These are phyloP conservation scores for Chloroidium sp. DNA, from an alignment of 163 green algal genomes.

Conservation along the genomic window DNA sequence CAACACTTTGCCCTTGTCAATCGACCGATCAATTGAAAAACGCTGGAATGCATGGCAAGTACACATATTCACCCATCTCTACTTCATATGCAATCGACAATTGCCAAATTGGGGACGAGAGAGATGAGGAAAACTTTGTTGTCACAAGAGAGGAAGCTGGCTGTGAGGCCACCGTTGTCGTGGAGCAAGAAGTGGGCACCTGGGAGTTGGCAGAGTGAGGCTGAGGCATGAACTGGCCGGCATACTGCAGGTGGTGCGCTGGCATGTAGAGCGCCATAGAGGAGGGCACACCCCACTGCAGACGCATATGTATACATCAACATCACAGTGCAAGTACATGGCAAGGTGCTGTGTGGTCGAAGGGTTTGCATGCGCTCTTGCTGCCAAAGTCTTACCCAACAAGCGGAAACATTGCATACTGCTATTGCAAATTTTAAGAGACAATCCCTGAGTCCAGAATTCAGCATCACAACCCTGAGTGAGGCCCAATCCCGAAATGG, in stretches of 20 bases:
- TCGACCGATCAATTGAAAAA: not conserved
- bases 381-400: too few species aligned
- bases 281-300: slow-evolving; percentile 41
- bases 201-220: not conserved
- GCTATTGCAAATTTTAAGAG: too few species aligned
- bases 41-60: not conserved
- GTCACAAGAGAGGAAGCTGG: not conserved
- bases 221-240: slow-evolving; percentile 39
- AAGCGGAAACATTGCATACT: too few species aligned
- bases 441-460: too few species aligned
- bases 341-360: too few species aligned
- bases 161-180: not conserved
- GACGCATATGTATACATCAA: not conserved
- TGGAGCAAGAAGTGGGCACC: too few species aligned
- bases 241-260: slow-evolving; percentile 45
- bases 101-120: not conserved
- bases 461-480: too few species aligned
- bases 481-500: too few species aligned
- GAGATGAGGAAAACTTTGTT: not conserved
- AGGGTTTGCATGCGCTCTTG: too few species aligned
- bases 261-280: slow-evolving; percentile 48
- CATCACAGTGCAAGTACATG: too few species aligned
- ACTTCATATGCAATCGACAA: not conserved
- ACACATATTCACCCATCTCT: not conserved
- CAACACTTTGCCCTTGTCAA: not conserved